Evolutionary conservation across 2,329 filamentous ascomycete species (phyloP), one percentile per base, ranked within the genome.

Genomic region (Venturiaceae sp.): DNA sequence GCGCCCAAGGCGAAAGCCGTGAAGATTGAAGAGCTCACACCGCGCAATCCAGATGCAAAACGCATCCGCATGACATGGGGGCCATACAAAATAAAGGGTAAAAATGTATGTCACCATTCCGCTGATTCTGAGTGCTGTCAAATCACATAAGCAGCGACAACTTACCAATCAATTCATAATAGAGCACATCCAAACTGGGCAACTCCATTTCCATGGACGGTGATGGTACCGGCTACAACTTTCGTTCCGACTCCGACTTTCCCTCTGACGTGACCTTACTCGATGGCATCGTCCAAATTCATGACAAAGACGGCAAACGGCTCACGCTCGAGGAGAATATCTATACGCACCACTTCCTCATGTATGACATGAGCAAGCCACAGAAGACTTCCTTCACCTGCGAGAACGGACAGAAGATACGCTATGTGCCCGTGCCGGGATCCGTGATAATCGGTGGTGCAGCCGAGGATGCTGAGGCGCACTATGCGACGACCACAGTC

Each of bases 291-390:
- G 54, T 56, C 3, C 33, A 56, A n/a, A 46, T 56, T 30, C 54
- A 56, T 11, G 21, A 37, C 36, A 39, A 32, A 32, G 54, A 56
- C 16, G 32, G 32, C 1, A 44, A 56, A 32, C 21, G 54, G 26
- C 30, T 56, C 36, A 56, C 54, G 1, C 54, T 56, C 39, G 54
- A 58, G 5, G 26, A 58, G 2, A 52, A 52, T 28, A 37, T 58
- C 16, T 58, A 58, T 19, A 58, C 39, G 28, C 55, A 58, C 41
- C 55, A 58, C 30, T 50, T 39, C 41, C 39, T 58, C 14, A 32
- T 58, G 30, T 50, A 34, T 28, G 55, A 58, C 44, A 23, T 58
- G 33, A 32, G 30, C 5, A 50, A 47, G 26, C 28, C 55, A 3
- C 55, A 47, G n/a, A 34, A 34, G n/a, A 2, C 26, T 6, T 14